These are phyloP conservation scores for Wickerhamomyces queroliae DNA, from an alignment of 805 yeast genomes.

Conservation along the genomic window DNA sequence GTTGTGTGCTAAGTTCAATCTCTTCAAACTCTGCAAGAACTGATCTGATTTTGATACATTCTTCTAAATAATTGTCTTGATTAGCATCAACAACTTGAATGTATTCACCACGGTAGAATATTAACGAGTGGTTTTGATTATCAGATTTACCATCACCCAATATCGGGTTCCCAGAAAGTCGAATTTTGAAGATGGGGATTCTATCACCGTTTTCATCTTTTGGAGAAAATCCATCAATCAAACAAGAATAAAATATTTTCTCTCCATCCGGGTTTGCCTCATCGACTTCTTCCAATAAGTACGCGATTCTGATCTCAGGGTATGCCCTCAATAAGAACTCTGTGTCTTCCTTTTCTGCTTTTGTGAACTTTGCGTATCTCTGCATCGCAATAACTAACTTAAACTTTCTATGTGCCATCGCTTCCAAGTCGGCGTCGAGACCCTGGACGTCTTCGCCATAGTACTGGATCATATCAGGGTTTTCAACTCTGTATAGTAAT, in stretches of 20 bases:
- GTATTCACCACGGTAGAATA: conserved; percentile 90
- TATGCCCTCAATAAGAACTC: conserved; percentile 63
- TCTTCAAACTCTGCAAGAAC: conserved; percentile 92
- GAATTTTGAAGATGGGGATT: conserved; percentile 58
- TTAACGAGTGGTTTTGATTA: conserved; percentile 83
- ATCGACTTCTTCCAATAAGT: conserved; percentile 40
- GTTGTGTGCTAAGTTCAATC: conserved; percentile 41
- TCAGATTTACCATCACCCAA: conserved; percentile 96
- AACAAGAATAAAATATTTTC: conserved; percentile 50
- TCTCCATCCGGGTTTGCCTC: conserved; percentile 22
- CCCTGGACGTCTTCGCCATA: conserved; percentile 46
- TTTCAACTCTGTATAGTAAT: conserved; percentile 62
- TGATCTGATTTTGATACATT: conserved; percentile 84
- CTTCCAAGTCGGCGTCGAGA: conserved; percentile 57
- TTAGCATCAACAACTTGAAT: conserved; percentile 94
- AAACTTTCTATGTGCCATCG: conserved; percentile 77
- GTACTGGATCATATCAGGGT: conserved; percentile 42
- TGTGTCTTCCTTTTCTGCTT: conserved; percentile 62
- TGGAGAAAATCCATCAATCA: conserved; percentile 56
- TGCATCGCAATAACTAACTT: conserved; percentile 85
- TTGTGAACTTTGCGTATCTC: conserved; percentile 58
- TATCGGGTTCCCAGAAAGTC: conserved; percentile 88
- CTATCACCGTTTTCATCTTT: conserved; percentile 51
- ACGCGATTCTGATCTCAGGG: conserved; percentile 58
- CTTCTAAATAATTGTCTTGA: conserved; percentile 93